These are phyloP conservation scores for Fusarium tricinctum DNA, from an alignment of 2,329 filamentous ascomycete genomes.

Conservation along the genomic window DNA sequence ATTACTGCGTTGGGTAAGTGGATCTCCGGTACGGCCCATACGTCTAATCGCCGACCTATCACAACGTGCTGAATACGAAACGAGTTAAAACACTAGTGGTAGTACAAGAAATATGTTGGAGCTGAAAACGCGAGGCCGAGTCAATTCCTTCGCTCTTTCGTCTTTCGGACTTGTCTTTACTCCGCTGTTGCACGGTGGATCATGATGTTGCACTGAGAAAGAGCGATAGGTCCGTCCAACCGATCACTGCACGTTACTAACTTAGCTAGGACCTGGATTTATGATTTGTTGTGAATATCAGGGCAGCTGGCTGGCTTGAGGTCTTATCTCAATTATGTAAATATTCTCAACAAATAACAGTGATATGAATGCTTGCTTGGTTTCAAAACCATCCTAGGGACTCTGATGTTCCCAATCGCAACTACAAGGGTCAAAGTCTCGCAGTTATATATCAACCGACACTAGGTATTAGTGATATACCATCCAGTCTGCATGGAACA, in stretches of 20 bases:
- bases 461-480: no score
- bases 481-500: no score
- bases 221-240: background rate
- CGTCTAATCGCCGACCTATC: background rate
- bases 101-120: background rate
- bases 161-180: slow-evolving; percentile 5
- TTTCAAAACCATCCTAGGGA: no score
- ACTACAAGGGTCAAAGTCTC: no score
- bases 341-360: no score
- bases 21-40: background rate
- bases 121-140: slow-evolving; percentile 6
- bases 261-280: background rate
- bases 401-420: no score
- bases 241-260: background rate
- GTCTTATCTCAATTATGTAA: no score
- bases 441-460: no score
- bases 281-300: no score
- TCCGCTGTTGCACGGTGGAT: background rate
- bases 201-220: slow-evolving; percentile 1
- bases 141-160: slow-evolving; percentile 4
- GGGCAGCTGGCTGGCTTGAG: no score
- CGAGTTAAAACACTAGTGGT: background rate
- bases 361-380: no score
- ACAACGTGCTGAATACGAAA: slow-evolving; percentile 27
- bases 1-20: slow-evolving; percentile 30